These are phyloP conservation scores for Trichoderma reesei DNA, from an alignment of 495 filamentous ascomycete species.

Conservation along the genomic window DNA sequence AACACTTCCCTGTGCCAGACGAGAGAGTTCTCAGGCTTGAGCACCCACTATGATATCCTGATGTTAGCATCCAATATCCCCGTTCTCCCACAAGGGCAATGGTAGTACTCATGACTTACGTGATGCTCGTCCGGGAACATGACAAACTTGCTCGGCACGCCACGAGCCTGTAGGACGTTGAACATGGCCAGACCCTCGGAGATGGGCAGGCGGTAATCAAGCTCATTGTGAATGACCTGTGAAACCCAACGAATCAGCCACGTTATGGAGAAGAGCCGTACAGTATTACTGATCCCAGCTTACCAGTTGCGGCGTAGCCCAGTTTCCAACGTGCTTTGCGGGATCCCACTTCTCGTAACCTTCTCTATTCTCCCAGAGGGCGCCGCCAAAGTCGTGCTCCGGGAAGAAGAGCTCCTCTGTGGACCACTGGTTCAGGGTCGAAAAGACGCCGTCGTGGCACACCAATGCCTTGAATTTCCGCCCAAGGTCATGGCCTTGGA, in stretches of 20 bases:
- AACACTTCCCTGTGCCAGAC: conserved; percentile 87
- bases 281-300: conserved; percentile 2
- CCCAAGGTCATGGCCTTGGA: conserved; percentile 57
- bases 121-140: conserved; percentile 77
- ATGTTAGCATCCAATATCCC: conserved; percentile 13
- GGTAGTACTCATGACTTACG: conserved; percentile 25
- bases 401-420: conserved; percentile 88
- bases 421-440: conserved; percentile 59
- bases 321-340: conserved; percentile 49
- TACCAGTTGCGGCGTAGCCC: conserved; percentile 72
- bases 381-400: conserved; percentile 70
- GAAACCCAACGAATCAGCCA: not conserved
- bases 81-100: not conserved
- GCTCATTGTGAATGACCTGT: conserved; percentile 76
- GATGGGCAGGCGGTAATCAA: conserved; percentile 83
- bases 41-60: conserved; percentile 54
- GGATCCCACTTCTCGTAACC: conserved; percentile 82
- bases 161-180: conserved; percentile 70
- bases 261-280: not conserved
- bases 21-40: conserved; percentile 84
- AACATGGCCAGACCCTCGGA: conserved; percentile 78
- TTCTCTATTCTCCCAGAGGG: conserved; percentile 61
- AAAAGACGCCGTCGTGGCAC: conserved; percentile 85
- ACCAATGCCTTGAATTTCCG: conserved; percentile 84
- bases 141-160: conserved; percentile 61